phyloP scores from a whole-genome alignment of 176 grass and related monocot genomes.

The Avena eriantha region DNA sequence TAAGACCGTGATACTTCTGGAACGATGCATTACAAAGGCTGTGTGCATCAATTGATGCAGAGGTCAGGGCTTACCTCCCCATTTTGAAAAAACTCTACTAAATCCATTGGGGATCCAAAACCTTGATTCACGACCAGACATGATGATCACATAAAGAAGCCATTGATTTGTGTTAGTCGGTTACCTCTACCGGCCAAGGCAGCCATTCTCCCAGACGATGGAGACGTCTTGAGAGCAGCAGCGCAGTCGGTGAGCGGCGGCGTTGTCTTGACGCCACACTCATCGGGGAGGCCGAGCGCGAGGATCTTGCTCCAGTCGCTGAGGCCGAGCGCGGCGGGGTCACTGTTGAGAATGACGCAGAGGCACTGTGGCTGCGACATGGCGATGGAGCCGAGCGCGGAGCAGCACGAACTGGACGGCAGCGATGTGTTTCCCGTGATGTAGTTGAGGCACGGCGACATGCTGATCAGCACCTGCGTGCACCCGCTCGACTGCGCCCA shows the following conservation, averaged over 20 bases:
- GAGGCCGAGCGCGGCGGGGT: slow-evolving; percentile 52
- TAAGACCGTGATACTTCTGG: too few relatives aligned
- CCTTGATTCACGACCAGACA: too few relatives aligned
- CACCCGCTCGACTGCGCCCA: slow-evolving; percentile 58
- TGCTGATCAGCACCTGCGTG: slow-evolving; percentile 52
- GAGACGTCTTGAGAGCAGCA: not conserved
- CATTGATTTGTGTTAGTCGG: too few relatives aligned
- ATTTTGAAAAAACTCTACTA: too few relatives aligned
- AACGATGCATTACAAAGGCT: too few relatives aligned
- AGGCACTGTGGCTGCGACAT: slow-evolving; percentile 66
- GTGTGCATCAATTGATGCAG: too few relatives aligned
- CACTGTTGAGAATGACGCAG: slow-evolving; percentile 54
- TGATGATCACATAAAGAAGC: too few relatives aligned
- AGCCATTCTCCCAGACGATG: not conserved
- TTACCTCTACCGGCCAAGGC: not conserved
- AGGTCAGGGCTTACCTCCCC: too few relatives aligned
- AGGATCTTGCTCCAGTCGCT: slow-evolving; percentile 57
- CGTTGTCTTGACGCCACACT: slow-evolving; percentile 56
- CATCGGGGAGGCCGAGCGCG: slow-evolving; percentile 53
- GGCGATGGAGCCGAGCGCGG: slow-evolving; percentile 54
- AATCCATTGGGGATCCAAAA: too few relatives aligned
- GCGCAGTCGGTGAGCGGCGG: slow-evolving; percentile 40
- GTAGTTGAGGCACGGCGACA: slow-evolving; percentile 78
- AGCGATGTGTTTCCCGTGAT: slow-evolving; percentile 59
- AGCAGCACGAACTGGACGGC: slow-evolving; percentile 60